Evolutionary conservation across 108 stramenopile genomes (phyloP).

Genomic region (Parmales sp.): DNA sequence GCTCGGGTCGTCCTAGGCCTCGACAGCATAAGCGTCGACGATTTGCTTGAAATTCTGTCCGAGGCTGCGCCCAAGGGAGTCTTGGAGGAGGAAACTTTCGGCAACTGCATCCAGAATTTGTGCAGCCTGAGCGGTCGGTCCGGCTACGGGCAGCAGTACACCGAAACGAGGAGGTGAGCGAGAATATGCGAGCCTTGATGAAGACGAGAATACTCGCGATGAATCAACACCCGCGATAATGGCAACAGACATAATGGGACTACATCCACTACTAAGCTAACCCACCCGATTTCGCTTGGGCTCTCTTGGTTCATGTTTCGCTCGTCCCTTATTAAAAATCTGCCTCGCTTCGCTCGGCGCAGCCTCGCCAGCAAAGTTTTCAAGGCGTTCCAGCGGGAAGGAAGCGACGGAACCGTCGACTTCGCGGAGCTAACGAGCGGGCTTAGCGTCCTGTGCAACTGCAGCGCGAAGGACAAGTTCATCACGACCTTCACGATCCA

Average conservation of each 20-base stretch:
- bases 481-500: constrained; percentile 23
- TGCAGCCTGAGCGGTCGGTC: not conserved
- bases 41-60: constrained; percentile 5
- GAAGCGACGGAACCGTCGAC: constrained; percentile 11
- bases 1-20: not conserved
- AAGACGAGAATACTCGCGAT: too few species aligned
- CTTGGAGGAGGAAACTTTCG: not conserved
- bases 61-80: constrained; percentile 6
- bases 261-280: too few species aligned
- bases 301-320: too few species aligned
- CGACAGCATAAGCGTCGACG: constrained; percentile 9
- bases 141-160: not conserved
- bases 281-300: too few species aligned
- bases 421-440: constrained; percentile 21
- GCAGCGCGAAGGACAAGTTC: constrained; percentile 7
- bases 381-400: constrained; percentile 10
- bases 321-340: too few species aligned
- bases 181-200: too few species aligned
- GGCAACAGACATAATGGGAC: too few species aligned
- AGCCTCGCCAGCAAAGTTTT: not conserved
- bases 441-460: constrained; percentile 13
- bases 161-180: too few species aligned
- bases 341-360: too few species aligned
- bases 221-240: too few species aligned
- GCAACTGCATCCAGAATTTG: not conserved